Base-by-base conservation (phyloP, 306 rosid genomes). In the Cercis canadensis region DNA sequence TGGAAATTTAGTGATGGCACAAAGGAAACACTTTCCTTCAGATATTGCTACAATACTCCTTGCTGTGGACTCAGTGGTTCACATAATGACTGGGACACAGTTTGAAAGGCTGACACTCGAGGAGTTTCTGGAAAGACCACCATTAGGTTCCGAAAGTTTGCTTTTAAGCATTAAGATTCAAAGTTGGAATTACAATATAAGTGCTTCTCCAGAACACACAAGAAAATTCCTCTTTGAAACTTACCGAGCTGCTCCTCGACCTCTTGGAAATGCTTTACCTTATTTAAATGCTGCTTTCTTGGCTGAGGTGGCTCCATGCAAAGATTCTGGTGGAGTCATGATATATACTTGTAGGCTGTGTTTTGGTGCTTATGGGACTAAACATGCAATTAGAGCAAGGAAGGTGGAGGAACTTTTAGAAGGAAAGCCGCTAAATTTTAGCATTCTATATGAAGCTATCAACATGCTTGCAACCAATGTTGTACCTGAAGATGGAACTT, bases 1-100 rank as follows among this genome's bases (percentile, higher is more conserved):
- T 56, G 98, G 98, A 21, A 92, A 90, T 82, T 73, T 92, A 76
- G 88, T 92, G 52, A 86, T 90, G 92, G 90, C 96, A 32, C 98
- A 92, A 67, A 87, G 77, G 69, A 83, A 75, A 31, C 13, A 76
- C 44, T 92, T 92, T 75, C 98, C 96, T 37, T 92, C 98, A 4
- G 98, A 92, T 73, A 76, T 92, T 64, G 87, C 88, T 34, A 85
- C 90, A 0, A 72, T 88, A 70, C 89, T 92, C 49, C 89, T 92
- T 69, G 85, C 91, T 45, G 89, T 69, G 64, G 89, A 78, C 73
- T 73, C 98, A 50, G 34, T 62, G 76, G 87, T 90, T 65, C 78
- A 79, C 53, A 65, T 92, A 77, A 80, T 90, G 84, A 86, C 51
- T 19, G 84, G 86, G 55, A 46, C 82, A 18, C 57, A 65, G n/a